phyloP scores from a whole-genome alignment of 768 basidiomycete genomes.

The Agrocybe chaxingu region DNA sequence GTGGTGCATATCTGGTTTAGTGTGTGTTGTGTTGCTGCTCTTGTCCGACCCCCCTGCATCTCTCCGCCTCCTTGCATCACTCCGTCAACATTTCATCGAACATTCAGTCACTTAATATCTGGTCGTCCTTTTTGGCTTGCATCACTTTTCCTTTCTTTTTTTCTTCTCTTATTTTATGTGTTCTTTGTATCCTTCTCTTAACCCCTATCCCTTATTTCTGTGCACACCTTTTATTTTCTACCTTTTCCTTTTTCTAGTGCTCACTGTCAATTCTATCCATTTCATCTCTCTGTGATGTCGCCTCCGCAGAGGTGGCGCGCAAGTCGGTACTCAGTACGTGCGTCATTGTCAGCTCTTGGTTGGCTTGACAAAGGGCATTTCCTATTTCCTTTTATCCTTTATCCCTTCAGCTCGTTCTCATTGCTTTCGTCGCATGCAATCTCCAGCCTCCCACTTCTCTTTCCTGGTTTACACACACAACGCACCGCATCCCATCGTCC shows the following conservation, averaged over 20 bases:
- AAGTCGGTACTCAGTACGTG: background rate
- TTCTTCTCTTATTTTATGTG: background rate
- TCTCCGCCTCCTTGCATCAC: background rate
- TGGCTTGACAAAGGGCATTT: background rate
- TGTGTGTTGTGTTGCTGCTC: background rate
- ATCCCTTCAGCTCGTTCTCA: background rate
- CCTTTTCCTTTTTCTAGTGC: slow-evolving; percentile 1
- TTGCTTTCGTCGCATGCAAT: background rate
- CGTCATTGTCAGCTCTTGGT: background rate
- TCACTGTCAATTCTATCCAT: slow-evolving; percentile 7
- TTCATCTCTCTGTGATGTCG: background rate
- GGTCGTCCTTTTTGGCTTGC: background rate
- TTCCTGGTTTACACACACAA: background rate
- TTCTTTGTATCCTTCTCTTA: background rate
- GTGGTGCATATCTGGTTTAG: background rate
- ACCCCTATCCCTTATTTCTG: slow-evolving; percentile 6
- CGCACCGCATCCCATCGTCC: no score
- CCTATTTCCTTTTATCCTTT: background rate
- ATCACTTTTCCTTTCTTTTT: background rate
- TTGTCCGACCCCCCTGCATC: background rate
- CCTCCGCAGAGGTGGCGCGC: background rate
- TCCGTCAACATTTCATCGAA: background rate
- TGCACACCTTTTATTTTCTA: background rate
- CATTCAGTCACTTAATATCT: background rate
- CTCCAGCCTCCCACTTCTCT: background rate